A percentile compares a stretch with the other conserved stretches of the same genome.
These are phyloP conservation scores for Rubia peregrina DNA, from an alignment of 305 asterid genomes.

Conservation along the genomic window DNA sequence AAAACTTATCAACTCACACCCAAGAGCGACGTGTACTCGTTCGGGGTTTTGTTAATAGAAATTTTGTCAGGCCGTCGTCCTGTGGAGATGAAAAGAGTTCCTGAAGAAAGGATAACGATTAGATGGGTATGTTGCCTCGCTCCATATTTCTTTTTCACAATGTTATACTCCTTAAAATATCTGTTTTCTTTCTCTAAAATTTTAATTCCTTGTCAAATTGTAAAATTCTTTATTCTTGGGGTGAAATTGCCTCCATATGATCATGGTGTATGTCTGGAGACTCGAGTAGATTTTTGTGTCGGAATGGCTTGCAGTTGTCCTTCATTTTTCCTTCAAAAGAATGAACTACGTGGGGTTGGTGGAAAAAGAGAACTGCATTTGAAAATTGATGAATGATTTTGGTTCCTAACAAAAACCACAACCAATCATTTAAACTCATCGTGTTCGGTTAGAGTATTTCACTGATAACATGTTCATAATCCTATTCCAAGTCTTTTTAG, in stretches of 20 bases:
- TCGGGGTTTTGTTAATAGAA: constrained; percentile 76
- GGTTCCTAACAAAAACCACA: not conserved
- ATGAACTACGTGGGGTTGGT: too few species aligned
- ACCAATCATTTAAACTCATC: too few species aligned
- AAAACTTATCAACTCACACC: constrained; percentile 75
- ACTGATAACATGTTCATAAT: too few species aligned
- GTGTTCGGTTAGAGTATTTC: too few species aligned
- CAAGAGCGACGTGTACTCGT: constrained; percentile 96
- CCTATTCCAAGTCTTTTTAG: too few species aligned
- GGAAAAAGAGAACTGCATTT: too few species aligned
- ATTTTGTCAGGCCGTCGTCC: constrained; percentile 88
- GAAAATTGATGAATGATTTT: not conserved
- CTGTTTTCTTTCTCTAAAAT: not conserved
- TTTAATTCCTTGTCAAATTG: not conserved
- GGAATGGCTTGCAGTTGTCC: not conserved
- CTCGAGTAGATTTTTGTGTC: not conserved
- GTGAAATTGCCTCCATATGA: too few species aligned
- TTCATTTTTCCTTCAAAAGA: not conserved
- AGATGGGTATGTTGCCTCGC: constrained; percentile 66
- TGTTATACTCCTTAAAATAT: not conserved
- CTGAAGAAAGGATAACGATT: constrained; percentile 67
- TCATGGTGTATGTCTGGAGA: not conserved
- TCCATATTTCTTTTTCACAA: not conserved
- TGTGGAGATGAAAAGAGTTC: constrained; percentile 58
- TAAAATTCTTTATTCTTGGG: not conserved